phyloP scores from a whole-genome alignment of 257 asterid genomes.

The Solanum appendiculatum region DNA sequence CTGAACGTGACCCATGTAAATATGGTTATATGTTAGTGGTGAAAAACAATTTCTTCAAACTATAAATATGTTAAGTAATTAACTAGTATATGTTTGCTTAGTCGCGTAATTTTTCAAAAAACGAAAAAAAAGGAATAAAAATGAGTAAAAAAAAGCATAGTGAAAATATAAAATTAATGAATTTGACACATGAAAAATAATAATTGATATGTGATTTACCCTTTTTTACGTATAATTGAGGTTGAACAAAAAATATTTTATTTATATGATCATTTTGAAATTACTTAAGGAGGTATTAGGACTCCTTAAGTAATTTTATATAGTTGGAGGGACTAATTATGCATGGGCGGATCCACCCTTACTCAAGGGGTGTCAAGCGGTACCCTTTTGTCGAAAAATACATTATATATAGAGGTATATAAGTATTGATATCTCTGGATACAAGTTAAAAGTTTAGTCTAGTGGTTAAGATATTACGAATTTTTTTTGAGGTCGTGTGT shows the following conservation, averaged over 20 bases:
- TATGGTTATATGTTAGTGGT: neutral
- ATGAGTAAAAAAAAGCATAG: neutral
- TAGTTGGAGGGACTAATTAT: too few relatives aligned
- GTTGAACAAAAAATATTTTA: neutral
- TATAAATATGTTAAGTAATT: too few relatives aligned
- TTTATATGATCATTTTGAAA: neutral
- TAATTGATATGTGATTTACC: neutral
- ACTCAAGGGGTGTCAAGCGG: neutral
- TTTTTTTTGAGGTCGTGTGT: too few relatives aligned
- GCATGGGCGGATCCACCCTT: neutral
- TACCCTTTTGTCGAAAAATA: too few relatives aligned
- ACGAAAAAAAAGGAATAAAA: neutral
- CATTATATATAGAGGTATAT: too few relatives aligned
- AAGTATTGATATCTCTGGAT: too few relatives aligned
- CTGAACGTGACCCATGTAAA: neutral
- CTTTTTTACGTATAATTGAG: neutral
- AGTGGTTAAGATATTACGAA: too few relatives aligned
- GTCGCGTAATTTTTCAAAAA: neutral
- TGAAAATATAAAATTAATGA: neutral
- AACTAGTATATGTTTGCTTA: neutral
- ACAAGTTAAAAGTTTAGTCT: too few relatives aligned
- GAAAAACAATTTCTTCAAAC: too few relatives aligned
- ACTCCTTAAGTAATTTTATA: neutral
- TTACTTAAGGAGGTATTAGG: neutral
- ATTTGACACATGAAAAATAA: neutral